Conservation (phyloP, 2,329 filamentous ascomycete species). For the Exophiala phaeomuriformis region DNA sequence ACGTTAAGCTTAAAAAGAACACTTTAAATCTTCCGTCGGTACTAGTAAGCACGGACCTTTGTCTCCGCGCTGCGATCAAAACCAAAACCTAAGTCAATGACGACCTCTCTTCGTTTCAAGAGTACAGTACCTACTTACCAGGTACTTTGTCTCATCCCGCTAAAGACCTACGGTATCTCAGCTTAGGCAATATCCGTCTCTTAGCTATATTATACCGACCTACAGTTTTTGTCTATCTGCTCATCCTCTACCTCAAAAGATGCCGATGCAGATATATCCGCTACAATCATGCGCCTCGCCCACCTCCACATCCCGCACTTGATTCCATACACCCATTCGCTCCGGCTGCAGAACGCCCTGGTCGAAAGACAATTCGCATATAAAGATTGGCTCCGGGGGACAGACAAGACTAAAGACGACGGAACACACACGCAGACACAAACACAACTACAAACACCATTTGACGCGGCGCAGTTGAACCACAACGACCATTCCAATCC, state of each 20-base stretch:
- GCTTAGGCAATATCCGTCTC: too few relatives aligned
- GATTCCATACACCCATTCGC: slow-evolving; percentile 49
- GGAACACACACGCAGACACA: background rate
- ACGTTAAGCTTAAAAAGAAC: too few relatives aligned
- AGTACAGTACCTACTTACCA: too few relatives aligned
- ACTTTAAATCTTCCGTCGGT: too few relatives aligned
- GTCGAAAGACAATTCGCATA: slow-evolving; percentile 22
- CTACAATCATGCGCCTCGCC: slow-evolving; percentile 17
- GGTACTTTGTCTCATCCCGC: too few relatives aligned
- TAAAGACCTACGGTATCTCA: too few relatives aligned
- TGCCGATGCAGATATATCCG: background rate
- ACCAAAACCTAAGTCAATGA: too few relatives aligned
- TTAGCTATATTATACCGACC: background rate
- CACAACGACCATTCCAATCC: too few relatives aligned
- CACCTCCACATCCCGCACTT: slow-evolving; percentile 53
- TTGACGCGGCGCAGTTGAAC: too few relatives aligned
- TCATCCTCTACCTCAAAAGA: background rate
- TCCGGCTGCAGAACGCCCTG: slow-evolving; percentile 50
- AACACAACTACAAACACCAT: background rate
- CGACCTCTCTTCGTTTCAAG: too few relatives aligned
- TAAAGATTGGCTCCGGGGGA: slow-evolving; percentile 15
- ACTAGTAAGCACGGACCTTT: too few relatives aligned
- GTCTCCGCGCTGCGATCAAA: too few relatives aligned
- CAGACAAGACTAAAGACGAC: background rate
- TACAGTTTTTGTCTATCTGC: background rate